Evolutionary conservation across 768 basidiomycete genomes (phyloP), one percentile per base, ranked within the genome.

Genomic region (Tricholoma bakamatsutake): DNA sequence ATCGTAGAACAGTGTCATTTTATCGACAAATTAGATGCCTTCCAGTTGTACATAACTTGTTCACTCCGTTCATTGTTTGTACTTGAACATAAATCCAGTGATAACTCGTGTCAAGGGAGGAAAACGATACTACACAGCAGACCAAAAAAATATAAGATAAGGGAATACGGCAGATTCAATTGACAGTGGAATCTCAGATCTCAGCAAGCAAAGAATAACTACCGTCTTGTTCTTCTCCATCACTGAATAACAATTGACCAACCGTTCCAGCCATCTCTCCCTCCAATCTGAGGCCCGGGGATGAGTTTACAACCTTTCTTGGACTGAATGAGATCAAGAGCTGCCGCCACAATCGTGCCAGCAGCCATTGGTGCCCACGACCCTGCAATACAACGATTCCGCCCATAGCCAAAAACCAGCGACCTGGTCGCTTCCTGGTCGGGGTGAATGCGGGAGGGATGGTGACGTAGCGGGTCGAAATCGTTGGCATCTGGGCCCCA

Each of bases 351-450:
- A 28, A 85, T 69, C 1, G 82, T 57, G 0, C 71, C 83, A 2
- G 76, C 78, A 1, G 80, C 78, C 50, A 78, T 72, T 1, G 80
- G 76, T 5, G 80, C 83, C 75, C 82, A 82, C 3, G 64, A 66
- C 15, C 62, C 61, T 0, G 78, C 83, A 7, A 78, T 69, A 49
- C 81, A 83, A n/a, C 67, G 61, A 51, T 83, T 59, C 10, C 67
- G 67, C 1, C 80, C 80, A 50, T 64, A 60, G 1, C 84, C 84
- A 59, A 86, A 86, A 0, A 80, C 70, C 9, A 77, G 60, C n/a
- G 33, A 33, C 61, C 62, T 55, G 30, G 68, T 57, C 2, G 52
- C 54, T 9, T 55, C 54, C 40, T 60, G 66, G 55, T 61, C 63
- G 46, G 13, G 64, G 37, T 42, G 52, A 46, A 55, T 9, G 8